Percentiles rank a stretch among this genome's conserved stretches.
phyloP scores from a whole-genome alignment of 352 stramenopile genomes.

The Globisporangium nodosum region DNA sequence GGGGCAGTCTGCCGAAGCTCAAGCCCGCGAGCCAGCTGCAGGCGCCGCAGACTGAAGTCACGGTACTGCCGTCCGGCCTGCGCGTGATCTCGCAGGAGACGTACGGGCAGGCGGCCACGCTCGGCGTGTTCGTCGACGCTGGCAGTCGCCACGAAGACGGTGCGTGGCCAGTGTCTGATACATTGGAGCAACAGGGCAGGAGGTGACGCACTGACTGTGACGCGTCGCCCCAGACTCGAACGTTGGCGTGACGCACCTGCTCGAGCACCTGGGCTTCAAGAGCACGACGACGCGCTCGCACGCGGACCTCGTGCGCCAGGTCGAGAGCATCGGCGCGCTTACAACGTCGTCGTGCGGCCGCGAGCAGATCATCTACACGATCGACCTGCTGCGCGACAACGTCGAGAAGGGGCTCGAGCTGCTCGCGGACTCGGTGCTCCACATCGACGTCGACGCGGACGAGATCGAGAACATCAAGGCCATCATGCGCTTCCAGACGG shows the following conservation, averaged over 20 bases:
- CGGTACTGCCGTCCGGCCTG: conserved; percentile 91
- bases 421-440: conserved; percentile 85
- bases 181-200: no score
- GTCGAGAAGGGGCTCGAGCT: conserved; percentile 88
- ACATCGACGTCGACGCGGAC: conserved; percentile 69
- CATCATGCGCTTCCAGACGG: conserved; percentile 92
- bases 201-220: not conserved
- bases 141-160: conserved; percentile 82
- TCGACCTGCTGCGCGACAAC: conserved; percentile 95
- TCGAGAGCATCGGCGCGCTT: conserved; percentile 92
- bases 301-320: conserved; percentile 81
- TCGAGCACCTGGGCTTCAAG: conserved; percentile 96
- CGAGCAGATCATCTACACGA: conserved; percentile 97
- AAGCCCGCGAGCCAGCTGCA: conserved; percentile 80
- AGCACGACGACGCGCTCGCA: conserved; percentile 83
- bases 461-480: conserved; percentile 91
- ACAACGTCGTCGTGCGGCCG: conserved; percentile 88
- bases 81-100: conserved; percentile 96
- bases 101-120: conserved; percentile 92
- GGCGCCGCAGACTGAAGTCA: conserved; percentile 89
- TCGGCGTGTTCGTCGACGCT: conserved; percentile 93
- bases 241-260: conserved; percentile 89
- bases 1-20: conserved; percentile 56
- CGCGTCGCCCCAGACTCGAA: conserved; percentile 29
- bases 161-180: conserved; percentile 9